Conservation (phyloP, 495 filamentous ascomycete genomes). For the Bacidia rubella region DNA sequence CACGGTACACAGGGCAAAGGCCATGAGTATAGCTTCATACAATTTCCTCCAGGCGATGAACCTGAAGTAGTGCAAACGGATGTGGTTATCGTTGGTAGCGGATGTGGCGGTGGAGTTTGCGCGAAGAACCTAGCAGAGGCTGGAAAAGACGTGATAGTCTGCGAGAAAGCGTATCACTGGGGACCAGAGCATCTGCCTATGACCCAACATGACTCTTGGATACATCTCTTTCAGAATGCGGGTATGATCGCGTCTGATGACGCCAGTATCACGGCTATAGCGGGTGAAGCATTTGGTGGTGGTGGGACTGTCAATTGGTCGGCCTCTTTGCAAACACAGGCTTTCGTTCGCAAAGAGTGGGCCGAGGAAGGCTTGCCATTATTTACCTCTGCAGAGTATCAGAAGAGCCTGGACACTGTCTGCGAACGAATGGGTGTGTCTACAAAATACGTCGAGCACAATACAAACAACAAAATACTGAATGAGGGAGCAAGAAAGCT, state of each 20-base stretch:
- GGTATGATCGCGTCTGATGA: constrained; percentile 48
- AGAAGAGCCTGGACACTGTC: constrained; percentile 59
- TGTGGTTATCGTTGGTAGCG: constrained; percentile 74
- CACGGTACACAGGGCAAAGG: constrained; percentile 45
- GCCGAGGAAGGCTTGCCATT: constrained; percentile 56
- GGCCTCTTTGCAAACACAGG: constrained; percentile 69
- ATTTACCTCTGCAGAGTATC: constrained; percentile 64
- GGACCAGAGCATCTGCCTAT: constrained; percentile 61
- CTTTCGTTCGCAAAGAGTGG: constrained; percentile 74
- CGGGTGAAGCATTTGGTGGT: constrained; percentile 69
- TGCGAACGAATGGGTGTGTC: constrained; percentile 70
- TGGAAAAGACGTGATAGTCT: constrained; percentile 60
- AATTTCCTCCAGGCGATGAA: constrained; percentile 32
- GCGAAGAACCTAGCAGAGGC: constrained; percentile 71
- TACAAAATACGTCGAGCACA: constrained; percentile 52
- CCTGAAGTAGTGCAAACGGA: constrained; percentile 57
- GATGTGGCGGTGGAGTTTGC: constrained; percentile 72
- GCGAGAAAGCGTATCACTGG: constrained; percentile 72
- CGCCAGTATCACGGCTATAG: constrained; percentile 42
- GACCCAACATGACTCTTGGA: constrained; percentile 37
- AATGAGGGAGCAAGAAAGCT: constrained; percentile 64
- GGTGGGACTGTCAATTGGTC: constrained; percentile 85
- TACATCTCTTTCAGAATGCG: constrained; percentile 51
- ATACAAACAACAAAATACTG: constrained; percentile 50
- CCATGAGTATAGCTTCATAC: constrained; percentile 41